Evolutionary conservation across 768 basidiomycete genomes (phyloP).

Genomic region (Auriscalpium vulgare): DNA sequence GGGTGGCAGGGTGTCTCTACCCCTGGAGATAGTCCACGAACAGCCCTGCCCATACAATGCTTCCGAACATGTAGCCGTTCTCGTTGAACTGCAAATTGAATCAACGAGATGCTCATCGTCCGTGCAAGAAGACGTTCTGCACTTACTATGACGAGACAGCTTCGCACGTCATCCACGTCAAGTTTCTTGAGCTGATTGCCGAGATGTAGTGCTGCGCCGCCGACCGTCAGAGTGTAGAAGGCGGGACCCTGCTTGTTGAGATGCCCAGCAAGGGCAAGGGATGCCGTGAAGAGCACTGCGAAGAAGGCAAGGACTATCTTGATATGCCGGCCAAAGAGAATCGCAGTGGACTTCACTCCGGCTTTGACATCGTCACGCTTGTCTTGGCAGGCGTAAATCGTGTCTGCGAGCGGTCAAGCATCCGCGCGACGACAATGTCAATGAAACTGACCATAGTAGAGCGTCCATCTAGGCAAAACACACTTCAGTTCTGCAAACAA

Average conservation of each 20-base stretch:
- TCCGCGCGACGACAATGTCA: too few relatives aligned
- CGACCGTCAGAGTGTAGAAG: conserved; percentile 5
- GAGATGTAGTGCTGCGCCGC: background rate
- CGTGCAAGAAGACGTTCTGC: background rate
- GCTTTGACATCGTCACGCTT: conserved; percentile 48
- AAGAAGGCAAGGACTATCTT: conserved; percentile 38
- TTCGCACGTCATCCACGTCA: conserved; percentile 3
- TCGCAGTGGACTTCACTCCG: conserved; percentile 54
- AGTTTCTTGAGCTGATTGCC: conserved; percentile 2
- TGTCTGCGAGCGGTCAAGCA: conserved; percentile 30
- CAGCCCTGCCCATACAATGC: conserved; percentile 1
- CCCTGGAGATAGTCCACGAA: conserved; percentile 1
- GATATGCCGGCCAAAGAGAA: conserved; percentile 44
- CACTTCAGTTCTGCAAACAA: background rate
- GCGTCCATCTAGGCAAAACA: background rate
- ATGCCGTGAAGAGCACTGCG: conserved; percentile 17
- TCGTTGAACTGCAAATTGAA: conserved; percentile 1
- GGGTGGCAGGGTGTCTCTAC: background rate
- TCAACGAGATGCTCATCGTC: too few relatives aligned
- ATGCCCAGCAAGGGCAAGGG: conserved; percentile 21
- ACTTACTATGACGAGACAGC: conserved; percentile 1
- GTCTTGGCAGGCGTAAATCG: conserved; percentile 59
- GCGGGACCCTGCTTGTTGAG: conserved; percentile 19
- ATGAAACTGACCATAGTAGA: background rate
- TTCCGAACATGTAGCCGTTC: conserved; percentile 4